phyloP scores from a whole-genome alignment of 2,329 filamentous ascomycete genomes.

The Colletotrichum echinochloae region DNA sequence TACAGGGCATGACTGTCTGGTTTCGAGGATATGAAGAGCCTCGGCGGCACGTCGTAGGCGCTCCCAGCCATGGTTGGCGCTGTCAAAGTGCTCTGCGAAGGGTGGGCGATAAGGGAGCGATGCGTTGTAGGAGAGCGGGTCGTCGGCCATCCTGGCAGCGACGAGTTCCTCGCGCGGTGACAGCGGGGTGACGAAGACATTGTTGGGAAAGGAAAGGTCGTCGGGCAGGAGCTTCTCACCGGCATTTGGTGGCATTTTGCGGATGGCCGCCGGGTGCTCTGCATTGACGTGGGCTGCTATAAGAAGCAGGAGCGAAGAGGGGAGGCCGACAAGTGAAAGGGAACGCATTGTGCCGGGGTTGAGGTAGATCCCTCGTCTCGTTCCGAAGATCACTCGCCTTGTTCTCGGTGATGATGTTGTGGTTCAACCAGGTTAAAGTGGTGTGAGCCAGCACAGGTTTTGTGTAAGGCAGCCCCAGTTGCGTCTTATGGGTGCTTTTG shows the following conservation, averaged over 20 bases:
- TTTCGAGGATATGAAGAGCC: conserved; percentile 61
- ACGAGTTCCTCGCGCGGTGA: conserved; percentile 47
- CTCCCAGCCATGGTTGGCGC: conserved; percentile 44
- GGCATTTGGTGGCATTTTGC: conserved; percentile 78
- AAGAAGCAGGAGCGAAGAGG: conserved; percentile 60
- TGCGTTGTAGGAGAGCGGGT: conserved; percentile 35
- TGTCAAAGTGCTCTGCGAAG: conserved; percentile 61
- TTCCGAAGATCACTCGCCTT: background rate
- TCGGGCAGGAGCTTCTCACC: conserved; percentile 80
- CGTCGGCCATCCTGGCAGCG: conserved; percentile 48
- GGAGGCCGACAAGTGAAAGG: conserved; percentile 53
- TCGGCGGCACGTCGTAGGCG: conserved; percentile 59
- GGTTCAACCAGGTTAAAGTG: conserved; percentile 6
- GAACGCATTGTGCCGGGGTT: conserved; percentile 52
- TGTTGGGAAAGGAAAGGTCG: conserved; percentile 66
- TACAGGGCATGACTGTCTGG: conserved; percentile 74
- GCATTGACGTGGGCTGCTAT: conserved; percentile 54
- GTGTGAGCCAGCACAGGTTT: conserved; percentile 1
- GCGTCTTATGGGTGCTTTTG: conserved; percentile 1
- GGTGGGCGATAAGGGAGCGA: conserved; percentile 58
- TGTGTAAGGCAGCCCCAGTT: conserved; percentile 10
- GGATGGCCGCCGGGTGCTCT: conserved; percentile 69
- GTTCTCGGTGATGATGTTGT: conserved; percentile 8
- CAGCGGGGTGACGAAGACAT: conserved; percentile 39
- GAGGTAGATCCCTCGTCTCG: background rate